Evolutionary conservation across 331 rosid genomes (phyloP), one percentile per base, ranked within the genome.

Genomic region (Malus hybrid): DNA sequence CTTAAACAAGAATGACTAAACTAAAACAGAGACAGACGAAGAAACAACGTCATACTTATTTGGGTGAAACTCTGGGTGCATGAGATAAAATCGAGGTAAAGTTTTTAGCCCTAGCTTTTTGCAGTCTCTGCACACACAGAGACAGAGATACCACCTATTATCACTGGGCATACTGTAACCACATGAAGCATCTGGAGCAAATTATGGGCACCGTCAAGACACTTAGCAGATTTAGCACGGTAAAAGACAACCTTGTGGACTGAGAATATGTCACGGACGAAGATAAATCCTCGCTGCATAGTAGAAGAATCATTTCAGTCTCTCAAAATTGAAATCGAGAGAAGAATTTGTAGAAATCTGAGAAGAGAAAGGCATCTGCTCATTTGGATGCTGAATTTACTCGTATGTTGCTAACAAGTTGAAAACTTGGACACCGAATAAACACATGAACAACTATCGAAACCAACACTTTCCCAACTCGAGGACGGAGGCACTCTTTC

Each of bases 211-310:
- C 79, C 39, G 55, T 66, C 48, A 82, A 71, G 75, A 57, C 52
- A 73, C 78, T 63, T n/a, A 72, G 82, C 69, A 85, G 74, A 81
- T 65, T 78, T 64, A 86, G 83, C 74, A 33, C 42, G 71, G 80
- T 24, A 72, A 78, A 57, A 74, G 80, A 80, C 82, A 83, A 75
- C 81, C 81, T 82, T 34, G 86, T 61, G 69, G 93, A 86, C 28
- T 63, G 69, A 63, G 96, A 86, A 74, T 81, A 86, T 71, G 82
- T 70, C 87, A 83, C 81, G 64, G 77, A 46, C 67, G 76, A 59
- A 73, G 86, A 68, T 78, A 78, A 67, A 74, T 80, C 87, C 63
- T 80, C 88, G 42, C 92, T 81, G 90, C 87, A 88, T 82, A 79
- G 62, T 61, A 81, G 78, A 79, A 69, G 36, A 79, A 69, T 70